Percentiles rank a stretch among this genome's conserved stretches.
phyloP scores from a whole-genome alignment of 1,139 yeast species.

The Diutina siamensis region DNA sequence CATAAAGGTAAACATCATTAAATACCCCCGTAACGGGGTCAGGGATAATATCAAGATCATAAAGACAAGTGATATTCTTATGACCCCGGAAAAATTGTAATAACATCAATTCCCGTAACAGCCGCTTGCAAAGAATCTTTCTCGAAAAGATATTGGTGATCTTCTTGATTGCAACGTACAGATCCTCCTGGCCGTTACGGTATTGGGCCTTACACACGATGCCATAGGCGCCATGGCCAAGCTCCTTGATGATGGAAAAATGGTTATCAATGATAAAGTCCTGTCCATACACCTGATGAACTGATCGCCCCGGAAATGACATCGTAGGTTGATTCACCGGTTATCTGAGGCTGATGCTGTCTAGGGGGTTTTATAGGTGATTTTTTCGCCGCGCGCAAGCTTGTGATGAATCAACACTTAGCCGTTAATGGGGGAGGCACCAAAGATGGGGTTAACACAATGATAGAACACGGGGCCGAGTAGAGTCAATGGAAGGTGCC shows the following conservation, averaged over 20 bases:
- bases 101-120: slow-evolving; percentile 77
- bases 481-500: too few relatives aligned
- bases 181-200: slow-evolving; percentile 49
- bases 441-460: too few relatives aligned
- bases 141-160: slow-evolving; percentile 87
- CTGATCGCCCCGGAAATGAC: slow-evolving; percentile 19
- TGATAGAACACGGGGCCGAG: too few relatives aligned
- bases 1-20: slow-evolving; percentile 86
- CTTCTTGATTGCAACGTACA: slow-evolving; percentile 79
- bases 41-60: slow-evolving; percentile 76
- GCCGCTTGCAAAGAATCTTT: slow-evolving; percentile 79
- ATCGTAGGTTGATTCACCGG: not conserved
- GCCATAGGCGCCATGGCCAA: slow-evolving; percentile 97
- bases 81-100: slow-evolving; percentile 87
- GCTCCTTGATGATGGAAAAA: slow-evolving; percentile 75
- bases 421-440: too few relatives aligned
- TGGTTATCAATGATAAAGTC: slow-evolving; percentile 81
- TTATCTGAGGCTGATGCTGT: not conserved
- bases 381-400: not conserved
- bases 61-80: slow-evolving; percentile 85
- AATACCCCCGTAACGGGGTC: slow-evolving; percentile 59
- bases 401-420: not conserved
- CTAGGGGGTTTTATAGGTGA: not conserved
- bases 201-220: slow-evolving; percentile 90
- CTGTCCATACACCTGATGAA: slow-evolving; percentile 66